These are phyloP conservation scores for Reutealis trisperma DNA, from an alignment of 345 rosid species.

Conservation along the genomic window DNA sequence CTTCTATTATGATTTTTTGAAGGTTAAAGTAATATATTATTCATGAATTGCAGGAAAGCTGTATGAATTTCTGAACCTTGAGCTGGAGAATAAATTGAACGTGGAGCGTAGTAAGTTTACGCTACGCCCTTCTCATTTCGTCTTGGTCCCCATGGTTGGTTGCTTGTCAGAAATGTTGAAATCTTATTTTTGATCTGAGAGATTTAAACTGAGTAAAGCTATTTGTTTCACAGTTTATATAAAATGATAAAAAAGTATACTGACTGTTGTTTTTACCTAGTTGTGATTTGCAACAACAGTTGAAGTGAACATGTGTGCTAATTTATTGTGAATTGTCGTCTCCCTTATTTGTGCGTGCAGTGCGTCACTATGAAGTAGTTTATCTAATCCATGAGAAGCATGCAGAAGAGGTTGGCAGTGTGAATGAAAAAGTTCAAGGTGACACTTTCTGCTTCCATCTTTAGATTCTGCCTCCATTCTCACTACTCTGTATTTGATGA, in stretches of 20 bases:
- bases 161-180: not conserved
- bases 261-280: not conserved
- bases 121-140: constrained; percentile 1
- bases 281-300: not conserved
- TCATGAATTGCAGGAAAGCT: constrained; percentile 61
- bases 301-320: not conserved
- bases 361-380: constrained; percentile 93
- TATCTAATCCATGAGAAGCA: constrained; percentile 91
- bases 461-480: not conserved
- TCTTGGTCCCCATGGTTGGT: not conserved
- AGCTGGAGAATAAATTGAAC: constrained; percentile 70
- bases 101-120: constrained; percentile 62
- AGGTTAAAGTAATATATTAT: constrained; percentile 9
- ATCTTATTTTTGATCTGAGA: not conserved
- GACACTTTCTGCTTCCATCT: not conserved
- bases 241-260: not conserved
- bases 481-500: not conserved
- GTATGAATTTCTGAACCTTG: constrained; percentile 73
- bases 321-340: not conserved
- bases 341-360: constrained; percentile 38
- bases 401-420: constrained; percentile 65
- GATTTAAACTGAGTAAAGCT: not conserved
- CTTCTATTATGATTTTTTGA: not conserved
- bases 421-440: constrained; percentile 93
- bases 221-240: not conserved